phyloP scores from a whole-genome alignment of 768 basidiomycete genomes.

The Russula ochroleuca region DNA sequence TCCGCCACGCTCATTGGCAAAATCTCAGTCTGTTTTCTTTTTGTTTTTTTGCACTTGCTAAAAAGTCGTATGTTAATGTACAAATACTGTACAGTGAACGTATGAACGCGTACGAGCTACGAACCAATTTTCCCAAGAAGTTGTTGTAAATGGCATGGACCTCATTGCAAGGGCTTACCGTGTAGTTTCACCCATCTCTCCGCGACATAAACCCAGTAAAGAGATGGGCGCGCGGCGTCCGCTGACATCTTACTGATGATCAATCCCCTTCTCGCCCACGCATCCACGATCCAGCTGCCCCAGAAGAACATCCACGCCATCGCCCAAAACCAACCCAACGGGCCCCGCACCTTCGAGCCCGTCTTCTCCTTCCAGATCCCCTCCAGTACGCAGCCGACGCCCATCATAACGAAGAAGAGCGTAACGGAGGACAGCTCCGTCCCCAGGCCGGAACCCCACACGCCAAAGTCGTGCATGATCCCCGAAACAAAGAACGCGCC shows the following conservation, averaged over 20 bases:
- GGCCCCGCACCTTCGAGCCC: slow-evolving; percentile 18
- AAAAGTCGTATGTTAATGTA: not conserved
- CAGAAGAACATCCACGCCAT: slow-evolving; percentile 21
- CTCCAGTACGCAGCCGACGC: slow-evolving; percentile 20
- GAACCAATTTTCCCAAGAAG: not conserved
- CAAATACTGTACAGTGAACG: not conserved
- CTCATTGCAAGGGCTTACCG: slow-evolving; percentile 18
- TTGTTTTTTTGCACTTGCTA: not conserved
- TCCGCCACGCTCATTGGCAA: not conserved
- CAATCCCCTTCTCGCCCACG: slow-evolving; percentile 25
- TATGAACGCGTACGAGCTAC: not conserved
- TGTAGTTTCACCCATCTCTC: slow-evolving; percentile 26
- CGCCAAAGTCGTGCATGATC: slow-evolving; percentile 26
- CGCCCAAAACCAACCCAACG: slow-evolving; percentile 24
- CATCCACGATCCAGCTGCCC: slow-evolving; percentile 23
- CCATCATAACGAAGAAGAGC: slow-evolving; percentile 27
- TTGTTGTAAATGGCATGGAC: not conserved
- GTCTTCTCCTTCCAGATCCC: slow-evolving; percentile 17
- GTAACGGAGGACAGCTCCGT: slow-evolving; percentile 21
- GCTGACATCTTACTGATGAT: slow-evolving; percentile 23
- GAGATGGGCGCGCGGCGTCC: slow-evolving; percentile 15
- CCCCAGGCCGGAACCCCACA: slow-evolving; percentile 20
- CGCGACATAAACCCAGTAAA: slow-evolving; percentile 23
- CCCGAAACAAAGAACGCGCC: slow-evolving; percentile 27
- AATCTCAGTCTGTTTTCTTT: not conserved